Conservation (phyloP, 768 basidiomycete species). For the Pleurotus djamor region DNA sequence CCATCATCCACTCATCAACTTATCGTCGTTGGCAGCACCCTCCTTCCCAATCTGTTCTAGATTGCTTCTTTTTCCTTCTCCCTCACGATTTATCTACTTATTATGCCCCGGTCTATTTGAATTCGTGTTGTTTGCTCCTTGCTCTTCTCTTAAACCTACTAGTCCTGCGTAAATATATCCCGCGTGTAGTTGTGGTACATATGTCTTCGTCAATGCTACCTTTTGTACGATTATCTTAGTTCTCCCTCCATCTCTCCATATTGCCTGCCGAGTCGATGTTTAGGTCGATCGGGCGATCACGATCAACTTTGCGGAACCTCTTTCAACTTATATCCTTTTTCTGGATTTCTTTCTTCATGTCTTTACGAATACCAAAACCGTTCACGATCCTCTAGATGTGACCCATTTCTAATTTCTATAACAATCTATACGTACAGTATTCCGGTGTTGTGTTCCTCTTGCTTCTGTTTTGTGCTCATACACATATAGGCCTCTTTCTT, state of each 20-base stretch:
- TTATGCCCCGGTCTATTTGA: conserved; percentile 1
- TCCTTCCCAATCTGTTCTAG: conserved; percentile 64
- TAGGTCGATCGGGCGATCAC: too few relatives aligned
- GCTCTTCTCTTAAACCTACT: conserved; percentile 9
- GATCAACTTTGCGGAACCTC: too few relatives aligned
- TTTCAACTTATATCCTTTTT: too few relatives aligned
- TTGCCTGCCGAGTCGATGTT: background rate
- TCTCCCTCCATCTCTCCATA: conserved; percentile 1
- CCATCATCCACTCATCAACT: too few relatives aligned
- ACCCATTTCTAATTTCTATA: too few relatives aligned
- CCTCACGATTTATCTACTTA: background rate
- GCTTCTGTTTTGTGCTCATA: background rate
- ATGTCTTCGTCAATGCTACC: conserved; percentile 11
- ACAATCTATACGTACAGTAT: background rate
- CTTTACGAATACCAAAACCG: too few relatives aligned
- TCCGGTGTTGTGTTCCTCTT: background rate
- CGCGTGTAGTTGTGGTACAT: conserved; percentile 8
- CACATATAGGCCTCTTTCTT: background rate
- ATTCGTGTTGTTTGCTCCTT: conserved; percentile 14
- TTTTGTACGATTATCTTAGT: conserved; percentile 9
- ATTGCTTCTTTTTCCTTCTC: too few relatives aligned
- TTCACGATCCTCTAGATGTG: too few relatives aligned
- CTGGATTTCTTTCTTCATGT: too few relatives aligned
- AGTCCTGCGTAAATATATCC: background rate
- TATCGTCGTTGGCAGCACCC: conserved; percentile 33